phyloP scores from a whole-genome alignment of 202 grass and related monocot genomes.

The Panicum virgatum region DNA sequence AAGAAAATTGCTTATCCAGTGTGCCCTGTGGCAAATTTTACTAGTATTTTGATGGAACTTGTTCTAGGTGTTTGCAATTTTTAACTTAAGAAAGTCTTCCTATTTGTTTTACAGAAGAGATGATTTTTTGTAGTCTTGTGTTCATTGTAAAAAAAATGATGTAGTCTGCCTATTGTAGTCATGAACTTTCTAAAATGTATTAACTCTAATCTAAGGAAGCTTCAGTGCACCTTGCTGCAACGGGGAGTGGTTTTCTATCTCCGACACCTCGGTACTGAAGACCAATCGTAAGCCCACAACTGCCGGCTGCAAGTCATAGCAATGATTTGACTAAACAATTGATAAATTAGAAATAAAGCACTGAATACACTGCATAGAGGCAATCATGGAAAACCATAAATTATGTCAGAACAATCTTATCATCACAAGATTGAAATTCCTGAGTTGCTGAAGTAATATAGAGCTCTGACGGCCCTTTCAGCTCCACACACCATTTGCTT shows the following conservation, averaged over 20 bases:
- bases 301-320: not conserved
- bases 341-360: not conserved
- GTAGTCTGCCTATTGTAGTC: too few species aligned
- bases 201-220: not conserved
- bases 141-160: too few species aligned
- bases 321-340: not conserved
- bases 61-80: too few species aligned
- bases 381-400: conserved; percentile 12
- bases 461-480: not conserved
- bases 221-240: not conserved
- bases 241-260: not conserved
- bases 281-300: not conserved
- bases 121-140: too few species aligned
- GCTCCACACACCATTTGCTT: not conserved
- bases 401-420: conserved; percentile 17
- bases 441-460: conserved; percentile 17
- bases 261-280: not conserved
- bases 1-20: too few species aligned
- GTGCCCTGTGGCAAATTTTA: too few species aligned
- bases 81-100: not conserved
- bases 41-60: too few species aligned
- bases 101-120: not conserved
- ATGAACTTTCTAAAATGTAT: not conserved
- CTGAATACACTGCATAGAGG: not conserved
- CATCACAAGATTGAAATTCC: conserved; percentile 20